Base-by-base conservation (phyloP, 108 stramenopile genomes). In the Poteriospumella lacustris region DNA sequence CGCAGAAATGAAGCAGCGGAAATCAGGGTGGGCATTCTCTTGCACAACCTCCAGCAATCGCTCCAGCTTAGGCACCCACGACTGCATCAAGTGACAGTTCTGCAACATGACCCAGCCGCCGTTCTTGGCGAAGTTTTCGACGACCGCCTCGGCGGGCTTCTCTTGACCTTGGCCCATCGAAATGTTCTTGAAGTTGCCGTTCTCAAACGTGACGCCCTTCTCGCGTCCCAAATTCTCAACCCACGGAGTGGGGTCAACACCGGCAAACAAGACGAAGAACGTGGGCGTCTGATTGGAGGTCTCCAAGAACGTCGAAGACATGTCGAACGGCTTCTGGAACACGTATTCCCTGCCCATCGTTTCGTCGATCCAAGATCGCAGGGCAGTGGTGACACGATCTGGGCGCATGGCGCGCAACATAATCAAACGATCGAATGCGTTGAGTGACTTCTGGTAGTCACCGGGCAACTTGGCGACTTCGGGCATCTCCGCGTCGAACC, bases 71-170 rank as follows among this genome's bases (percentile, higher is more conserved):
- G 91, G 89, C 0, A 92, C 89, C 92, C 91, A 91, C 33, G 84
- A 83, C 60, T 87, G 87, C 89, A 91, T 91, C 43, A 92, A 76
- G 76, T 92, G 92, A 43, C 90, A 89, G 64, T 92, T 91, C 79
- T 91, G 91, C 28, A 92, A 87, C 90, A 91, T 89, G 39, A 92
- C 89, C 92, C 92, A 92, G 28, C 91, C 89, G 1, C 92, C 92
- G 40, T 86, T 80, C 75, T 87, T 86, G 5, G 91, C 91, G 33
- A 83, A 86, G 39, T 15, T 19, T 36, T 83, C 80, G 1, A 89
- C 79, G 15, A 83, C 80, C 1, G 85, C 82, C 75, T 91, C 90
- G 34, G 90, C 91, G 28, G 81, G 87, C 5, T 77, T 84, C 76
- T 91, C 91, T 62, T 91, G 90, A 9, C 90, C 91, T 60, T 91